Evolutionary conservation across 441 rosid genomes (phyloP).

Genomic region (Breynia disticha): DNA sequence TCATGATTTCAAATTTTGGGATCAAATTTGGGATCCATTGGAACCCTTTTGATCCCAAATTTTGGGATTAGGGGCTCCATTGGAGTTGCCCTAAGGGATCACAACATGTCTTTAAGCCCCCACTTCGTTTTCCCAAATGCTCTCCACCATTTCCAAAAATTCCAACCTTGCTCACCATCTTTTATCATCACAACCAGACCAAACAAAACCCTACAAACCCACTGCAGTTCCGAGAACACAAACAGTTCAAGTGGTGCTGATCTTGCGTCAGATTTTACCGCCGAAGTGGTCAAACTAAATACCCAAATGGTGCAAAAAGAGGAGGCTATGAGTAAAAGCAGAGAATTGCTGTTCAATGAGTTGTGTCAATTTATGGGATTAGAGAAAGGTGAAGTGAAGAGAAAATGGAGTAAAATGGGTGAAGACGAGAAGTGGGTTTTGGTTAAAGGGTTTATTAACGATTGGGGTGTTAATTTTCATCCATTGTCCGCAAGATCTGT

Average conservation of each 20-base stretch:
- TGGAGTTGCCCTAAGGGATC: no score
- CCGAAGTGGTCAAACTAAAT: slow-evolving; percentile 45
- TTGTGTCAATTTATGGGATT: slow-evolving; percentile 35
- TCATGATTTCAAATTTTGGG: no score
- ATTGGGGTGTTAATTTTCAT: slow-evolving; percentile 50
- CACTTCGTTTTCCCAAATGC: slow-evolving; percentile 9
- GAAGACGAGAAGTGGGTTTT: slow-evolving; percentile 44
- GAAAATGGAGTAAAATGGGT: slow-evolving; percentile 44
- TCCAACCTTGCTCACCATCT: slow-evolving; percentile 8
- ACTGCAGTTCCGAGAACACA: slow-evolving; percentile 18
- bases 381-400: slow-evolving; percentile 39
- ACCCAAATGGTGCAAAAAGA: slow-evolving; percentile 36
- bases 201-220: slow-evolving; percentile 15
- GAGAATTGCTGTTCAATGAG: slow-evolving; percentile 48
- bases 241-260: slow-evolving; percentile 32
- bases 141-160: slow-evolving; percentile 10
- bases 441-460: slow-evolving; percentile 39
- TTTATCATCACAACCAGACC: slow-evolving; percentile 10
- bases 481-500: slow-evolving; percentile 60
- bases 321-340: slow-evolving; percentile 71
- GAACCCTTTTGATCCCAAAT: no score
- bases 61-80: no score
- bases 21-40: no score
- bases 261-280: slow-evolving; percentile 50
- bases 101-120: slow-evolving; percentile 23